phyloP scores from a whole-genome alignment of 768 basidiomycete species.

The Sporobolomyces phaffii region DNA sequence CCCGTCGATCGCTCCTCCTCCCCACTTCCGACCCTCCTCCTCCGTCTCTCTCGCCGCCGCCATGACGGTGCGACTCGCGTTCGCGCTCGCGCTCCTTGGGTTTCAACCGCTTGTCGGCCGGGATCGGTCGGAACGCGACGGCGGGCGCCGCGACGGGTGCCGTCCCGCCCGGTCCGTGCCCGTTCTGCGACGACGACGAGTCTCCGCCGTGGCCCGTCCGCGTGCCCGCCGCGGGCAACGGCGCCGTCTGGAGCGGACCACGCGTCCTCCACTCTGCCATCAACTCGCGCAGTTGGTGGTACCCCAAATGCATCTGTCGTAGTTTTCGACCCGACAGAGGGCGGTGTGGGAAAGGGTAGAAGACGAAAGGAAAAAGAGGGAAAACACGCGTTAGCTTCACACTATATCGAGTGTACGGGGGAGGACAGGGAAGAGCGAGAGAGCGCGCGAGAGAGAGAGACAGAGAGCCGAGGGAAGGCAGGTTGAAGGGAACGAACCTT shows the following conservation, averaged over 20 bases:
- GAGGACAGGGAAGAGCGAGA: neutral
- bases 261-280: constrained; percentile 59
- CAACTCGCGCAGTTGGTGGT: constrained; percentile 95
- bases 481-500: constrained; percentile 56
- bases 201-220: neutral
- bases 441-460: neutral
- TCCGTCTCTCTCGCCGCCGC: neutral
- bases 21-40: neutral
- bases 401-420: neutral
- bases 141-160: constrained; percentile 1
- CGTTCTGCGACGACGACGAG: constrained; percentile 3
- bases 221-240: constrained; percentile 9
- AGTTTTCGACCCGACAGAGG: no score
- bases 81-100: constrained; percentile 49
- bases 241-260: constrained; percentile 33
- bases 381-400: neutral
- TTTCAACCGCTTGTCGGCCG: constrained; percentile 43
- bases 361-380: no score
- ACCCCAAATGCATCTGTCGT: constrained; percentile 99
- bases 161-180: constrained; percentile 4
- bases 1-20: constrained; percentile 41
- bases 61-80: constrained; percentile 52
- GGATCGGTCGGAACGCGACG: constrained; percentile 45
- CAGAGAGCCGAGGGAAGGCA: neutral
- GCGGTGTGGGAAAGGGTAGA: no score